Evolutionary conservation across 2,329 filamentous ascomycete species (phyloP).

Genomic region (Coniochaeta pulveracea): DNA sequence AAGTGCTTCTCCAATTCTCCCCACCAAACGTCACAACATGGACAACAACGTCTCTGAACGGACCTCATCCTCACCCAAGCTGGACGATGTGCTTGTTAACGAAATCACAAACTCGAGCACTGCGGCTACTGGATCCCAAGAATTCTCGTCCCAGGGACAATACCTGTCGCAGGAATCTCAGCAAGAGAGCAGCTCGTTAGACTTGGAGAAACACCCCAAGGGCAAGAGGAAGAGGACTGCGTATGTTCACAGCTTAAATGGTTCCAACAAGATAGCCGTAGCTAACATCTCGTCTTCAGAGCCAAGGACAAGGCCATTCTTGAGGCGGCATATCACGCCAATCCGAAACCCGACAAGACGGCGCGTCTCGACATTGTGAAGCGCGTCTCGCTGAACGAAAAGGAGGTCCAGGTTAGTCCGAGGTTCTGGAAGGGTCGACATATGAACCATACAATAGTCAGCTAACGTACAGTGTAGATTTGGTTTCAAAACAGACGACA

Average conservation of each 20-base stretch:
- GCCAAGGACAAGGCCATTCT: constrained; percentile 82
- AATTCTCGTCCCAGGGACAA: neutral
- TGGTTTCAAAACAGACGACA: constrained; percentile 97
- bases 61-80: neutral
- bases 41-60: constrained; percentile 1
- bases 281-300: constrained; percentile 31
- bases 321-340: constrained; percentile 72
- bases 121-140: neutral
- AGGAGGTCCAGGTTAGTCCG: constrained; percentile 79
- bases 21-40: neutral
- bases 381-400: constrained; percentile 82
- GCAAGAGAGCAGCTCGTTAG: constrained; percentile 2
- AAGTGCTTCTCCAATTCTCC: no score
- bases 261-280: constrained; percentile 5
- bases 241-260: constrained; percentile 30
- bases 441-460: no score
- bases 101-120: neutral
- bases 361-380: constrained; percentile 75
- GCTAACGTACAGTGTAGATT: constrained; percentile 46
- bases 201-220: constrained; percentile 36
- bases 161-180: neutral
- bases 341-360: constrained; percentile 85
- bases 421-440: neutral
- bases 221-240: constrained; percentile 52
- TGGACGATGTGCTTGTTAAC: neutral